Evolutionary conservation across 805 yeast genomes (phyloP).

Genomic region (Spathaspora boniae): DNA sequence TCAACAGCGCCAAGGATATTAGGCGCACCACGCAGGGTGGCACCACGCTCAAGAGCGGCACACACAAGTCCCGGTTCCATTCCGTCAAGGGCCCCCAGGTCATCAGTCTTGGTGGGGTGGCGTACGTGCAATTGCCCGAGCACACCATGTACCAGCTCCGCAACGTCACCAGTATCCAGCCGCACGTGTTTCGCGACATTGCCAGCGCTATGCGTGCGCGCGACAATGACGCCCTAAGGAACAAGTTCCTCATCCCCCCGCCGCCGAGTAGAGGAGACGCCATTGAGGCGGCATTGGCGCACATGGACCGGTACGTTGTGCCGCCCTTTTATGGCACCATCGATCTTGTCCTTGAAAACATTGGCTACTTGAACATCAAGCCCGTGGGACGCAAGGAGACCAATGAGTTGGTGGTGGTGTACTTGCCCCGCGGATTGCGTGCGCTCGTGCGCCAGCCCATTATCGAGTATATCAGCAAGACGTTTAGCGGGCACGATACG

Average conservation of each 20-base stretch:
- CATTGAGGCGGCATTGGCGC: conserved; percentile 15
- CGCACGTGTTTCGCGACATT: conserved; percentile 28
- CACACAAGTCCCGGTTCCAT: conserved; percentile 25
- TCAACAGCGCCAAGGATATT: conserved; percentile 16
- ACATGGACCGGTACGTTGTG: conserved; percentile 44
- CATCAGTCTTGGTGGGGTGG: conserved; percentile 57
- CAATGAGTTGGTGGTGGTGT: conserved; percentile 28
- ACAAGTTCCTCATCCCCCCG: conserved; percentile 10
- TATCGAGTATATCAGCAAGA: conserved; percentile 33
- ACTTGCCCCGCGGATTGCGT: conserved; percentile 56
- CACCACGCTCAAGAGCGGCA: conserved; percentile 26
- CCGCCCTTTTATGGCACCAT: conserved; percentile 72
- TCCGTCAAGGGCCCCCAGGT: conserved; percentile 44
- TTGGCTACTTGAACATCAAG: conserved; percentile 59
- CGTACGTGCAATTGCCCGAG: conserved; percentile 54
- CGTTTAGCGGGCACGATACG: conserved; percentile 29
- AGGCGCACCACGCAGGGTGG: conserved; percentile 27
- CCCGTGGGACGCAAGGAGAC: conserved; percentile 49
- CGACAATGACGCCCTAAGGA: conserved; percentile 11
- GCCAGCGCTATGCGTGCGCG: conserved; percentile 30
- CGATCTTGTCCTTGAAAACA: conserved; percentile 60
- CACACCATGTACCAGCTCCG: conserved; percentile 47
- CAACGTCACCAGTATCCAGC: conserved; percentile 41
- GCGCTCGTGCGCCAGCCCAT: conserved; percentile 55
- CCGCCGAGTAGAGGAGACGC: too few species aligned